Percentiles rank a stretch among this genome's conserved stretches.
These are phyloP conservation scores for Candida smagusa DNA, from an alignment of 1,139 yeast species.

Conservation along the genomic window DNA sequence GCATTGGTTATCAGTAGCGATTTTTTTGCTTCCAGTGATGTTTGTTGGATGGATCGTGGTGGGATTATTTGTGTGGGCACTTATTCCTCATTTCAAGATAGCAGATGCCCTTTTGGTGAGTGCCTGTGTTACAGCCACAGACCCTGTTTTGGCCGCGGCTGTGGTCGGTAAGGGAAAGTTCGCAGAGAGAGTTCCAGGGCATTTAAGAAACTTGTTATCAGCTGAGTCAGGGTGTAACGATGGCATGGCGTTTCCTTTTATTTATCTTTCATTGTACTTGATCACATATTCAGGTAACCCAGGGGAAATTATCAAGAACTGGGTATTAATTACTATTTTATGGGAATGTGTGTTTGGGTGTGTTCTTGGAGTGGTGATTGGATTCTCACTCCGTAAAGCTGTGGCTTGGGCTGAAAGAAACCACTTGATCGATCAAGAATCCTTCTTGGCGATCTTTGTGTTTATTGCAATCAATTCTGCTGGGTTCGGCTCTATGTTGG, in stretches of 20 bases:
- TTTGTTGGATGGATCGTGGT: slow-evolving; percentile 89
- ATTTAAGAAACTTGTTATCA: slow-evolving; percentile 79
- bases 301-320: slow-evolving; percentile 72
- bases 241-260: slow-evolving; percentile 97
- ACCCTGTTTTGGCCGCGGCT: slow-evolving; percentile 96
- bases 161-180: slow-evolving; percentile 97
- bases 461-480: slow-evolving; percentile 86
- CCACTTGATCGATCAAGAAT: slow-evolving; percentile 85
- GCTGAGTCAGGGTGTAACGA: slow-evolving; percentile 98
- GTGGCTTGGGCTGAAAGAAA: slow-evolving; percentile 76
- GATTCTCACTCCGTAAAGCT: slow-evolving; percentile 70
- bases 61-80: slow-evolving; percentile 79
- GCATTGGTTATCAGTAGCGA: slow-evolving; percentile 82
- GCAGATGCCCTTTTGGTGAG: slow-evolving; percentile 75
- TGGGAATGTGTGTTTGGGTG: slow-evolving; percentile 90
- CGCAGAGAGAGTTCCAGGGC: slow-evolving; percentile 97
- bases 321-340: slow-evolving; percentile 76
- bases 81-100: slow-evolving; percentile 81
- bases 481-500: slow-evolving; percentile 89
- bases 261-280: slow-evolving; percentile 68
- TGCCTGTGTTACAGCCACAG: slow-evolving; percentile 97
- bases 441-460: slow-evolving; percentile 86
- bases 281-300: slow-evolving; percentile 65
- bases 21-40: slow-evolving; percentile 88
- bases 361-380: slow-evolving; percentile 70